These are phyloP conservation scores for Alisma plantagoaquatica DNA, from an alignment of 106 monocot species.

Conservation along the genomic window DNA sequence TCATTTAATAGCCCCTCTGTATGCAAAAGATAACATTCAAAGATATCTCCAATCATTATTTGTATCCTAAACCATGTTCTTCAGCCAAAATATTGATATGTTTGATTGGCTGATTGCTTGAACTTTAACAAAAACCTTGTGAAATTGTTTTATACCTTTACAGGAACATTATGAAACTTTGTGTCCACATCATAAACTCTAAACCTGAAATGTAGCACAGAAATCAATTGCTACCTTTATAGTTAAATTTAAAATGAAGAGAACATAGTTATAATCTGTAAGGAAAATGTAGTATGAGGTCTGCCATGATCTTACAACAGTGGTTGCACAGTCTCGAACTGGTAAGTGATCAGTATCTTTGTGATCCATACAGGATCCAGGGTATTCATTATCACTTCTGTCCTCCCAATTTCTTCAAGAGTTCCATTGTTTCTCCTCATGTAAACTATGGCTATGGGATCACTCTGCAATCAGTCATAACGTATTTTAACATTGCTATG, in stretches of 20 bases:
- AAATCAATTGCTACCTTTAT: background rate
- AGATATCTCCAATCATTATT: too few species aligned
- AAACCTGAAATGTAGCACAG: constrained; percentile 16
- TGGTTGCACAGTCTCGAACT: constrained; percentile 60
- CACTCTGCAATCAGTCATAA: constrained; percentile 30
- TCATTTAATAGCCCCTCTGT: too few species aligned
- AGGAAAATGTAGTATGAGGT: too few species aligned
- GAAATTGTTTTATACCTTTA: constrained; percentile 34
- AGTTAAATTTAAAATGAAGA: too few species aligned
- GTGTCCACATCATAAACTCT: constrained; percentile 50
- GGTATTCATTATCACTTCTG: constrained; percentile 56
- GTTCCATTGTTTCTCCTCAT: constrained; percentile 23
- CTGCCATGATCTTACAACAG: constrained; percentile 57
- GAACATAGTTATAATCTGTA: too few species aligned
- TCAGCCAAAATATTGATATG: too few species aligned
- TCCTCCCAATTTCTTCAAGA: constrained; percentile 51
- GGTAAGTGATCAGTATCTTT: constrained; percentile 40
- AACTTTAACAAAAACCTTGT: too few species aligned
- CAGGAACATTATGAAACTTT: constrained; percentile 33
- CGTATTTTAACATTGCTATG: background rate
- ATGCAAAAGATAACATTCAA: too few species aligned
- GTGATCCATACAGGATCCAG: constrained; percentile 55
- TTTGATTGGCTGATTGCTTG: too few species aligned
- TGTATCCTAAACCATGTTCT: too few species aligned
- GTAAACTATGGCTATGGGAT: constrained; percentile 55